These are phyloP conservation scores for Fomitopsis pinicola DNA, from an alignment of 1,284 basidiomycete species.

Conservation along the genomic window DNA sequence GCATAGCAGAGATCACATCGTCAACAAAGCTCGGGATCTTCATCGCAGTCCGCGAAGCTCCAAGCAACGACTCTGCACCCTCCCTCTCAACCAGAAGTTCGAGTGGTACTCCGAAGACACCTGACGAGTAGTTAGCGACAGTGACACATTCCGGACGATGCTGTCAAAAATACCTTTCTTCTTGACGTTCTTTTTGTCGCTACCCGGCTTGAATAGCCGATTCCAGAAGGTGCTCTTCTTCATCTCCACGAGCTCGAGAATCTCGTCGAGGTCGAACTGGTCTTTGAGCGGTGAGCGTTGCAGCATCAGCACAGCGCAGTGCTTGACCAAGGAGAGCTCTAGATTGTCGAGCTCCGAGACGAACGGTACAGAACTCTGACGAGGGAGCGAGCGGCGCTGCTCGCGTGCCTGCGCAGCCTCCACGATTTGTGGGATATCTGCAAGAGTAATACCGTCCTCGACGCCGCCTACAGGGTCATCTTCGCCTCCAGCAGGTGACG, in stretches of 20 bases:
- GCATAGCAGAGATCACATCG: slow-evolving; percentile 96
- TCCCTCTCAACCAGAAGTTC: slow-evolving; percentile 95
- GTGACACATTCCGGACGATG: not conserved
- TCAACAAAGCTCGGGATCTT: slow-evolving; percentile 97
- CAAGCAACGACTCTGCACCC: slow-evolving; percentile 90
- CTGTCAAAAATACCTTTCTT: slow-evolving; percentile 70
- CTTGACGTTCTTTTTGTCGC: slow-evolving; percentile 84
- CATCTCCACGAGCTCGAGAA: slow-evolving; percentile 88
- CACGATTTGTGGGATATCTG: slow-evolving; percentile 93
- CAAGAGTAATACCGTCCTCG: slow-evolving; percentile 89
- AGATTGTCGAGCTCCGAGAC: slow-evolving; percentile 83
- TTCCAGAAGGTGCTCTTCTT: slow-evolving; percentile 98
- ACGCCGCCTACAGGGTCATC: slow-evolving; percentile 27
- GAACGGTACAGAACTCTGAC: slow-evolving; percentile 72
- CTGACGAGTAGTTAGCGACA: slow-evolving; percentile 24
- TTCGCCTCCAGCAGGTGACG: slow-evolving; percentile 53
- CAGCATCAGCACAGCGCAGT: slow-evolving; percentile 84
- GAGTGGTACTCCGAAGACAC: slow-evolving; percentile 91
- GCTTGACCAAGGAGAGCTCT: slow-evolving; percentile 89
- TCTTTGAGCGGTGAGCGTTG: slow-evolving; percentile 77
- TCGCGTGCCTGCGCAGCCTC: slow-evolving; percentile 89
- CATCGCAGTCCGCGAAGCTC: slow-evolving; percentile 82
- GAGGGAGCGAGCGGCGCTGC: slow-evolving; percentile 74
- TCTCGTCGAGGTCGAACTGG: slow-evolving; percentile 86
- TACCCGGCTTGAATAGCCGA: slow-evolving; percentile 89